Evolutionary conservation across 306 rosid genomes (phyloP).

Genomic region (Abrus pulchellus): DNA sequence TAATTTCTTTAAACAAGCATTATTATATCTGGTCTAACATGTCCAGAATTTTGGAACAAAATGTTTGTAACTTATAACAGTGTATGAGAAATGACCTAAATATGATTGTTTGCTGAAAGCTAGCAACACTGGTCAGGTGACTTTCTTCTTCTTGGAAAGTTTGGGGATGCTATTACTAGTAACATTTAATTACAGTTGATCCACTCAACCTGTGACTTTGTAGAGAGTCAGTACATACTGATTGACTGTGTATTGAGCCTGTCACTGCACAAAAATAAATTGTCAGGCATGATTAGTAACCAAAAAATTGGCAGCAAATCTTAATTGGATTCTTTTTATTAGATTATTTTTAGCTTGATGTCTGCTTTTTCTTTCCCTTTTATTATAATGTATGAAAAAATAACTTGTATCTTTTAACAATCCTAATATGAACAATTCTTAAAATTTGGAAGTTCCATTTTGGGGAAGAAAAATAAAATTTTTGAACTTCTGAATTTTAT

Average conservation of each 20-base stretch:
- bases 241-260: conserved; percentile 25
- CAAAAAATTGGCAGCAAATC: conserved; percentile 16
- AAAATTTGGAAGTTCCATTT: background rate
- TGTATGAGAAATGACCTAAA: conserved; percentile 9
- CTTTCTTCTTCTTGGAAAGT: conserved; percentile 24
- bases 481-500: background rate
- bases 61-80: background rate
- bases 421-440: background rate
- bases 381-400: background rate
- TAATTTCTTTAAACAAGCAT: conserved; percentile 33
- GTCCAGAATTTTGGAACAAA: conserved; percentile 32
- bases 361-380: background rate
- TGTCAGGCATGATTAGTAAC: conserved; percentile 27
- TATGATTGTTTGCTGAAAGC: conserved; percentile 27
- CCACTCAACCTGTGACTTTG: conserved; percentile 2
- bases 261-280: conserved; percentile 2
- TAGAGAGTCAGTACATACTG: conserved; percentile 1
- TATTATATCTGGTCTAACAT: conserved; percentile 17
- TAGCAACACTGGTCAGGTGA: conserved; percentile 11
- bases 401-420: background rate
- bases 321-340: background rate
- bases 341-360: conserved; percentile 11
- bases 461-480: background rate
- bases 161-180: conserved; percentile 27
- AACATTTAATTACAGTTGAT: conserved; percentile 22